Conservation (phyloP, 73 alveolate genomes). For the Symbiodinium natans region DNA sequence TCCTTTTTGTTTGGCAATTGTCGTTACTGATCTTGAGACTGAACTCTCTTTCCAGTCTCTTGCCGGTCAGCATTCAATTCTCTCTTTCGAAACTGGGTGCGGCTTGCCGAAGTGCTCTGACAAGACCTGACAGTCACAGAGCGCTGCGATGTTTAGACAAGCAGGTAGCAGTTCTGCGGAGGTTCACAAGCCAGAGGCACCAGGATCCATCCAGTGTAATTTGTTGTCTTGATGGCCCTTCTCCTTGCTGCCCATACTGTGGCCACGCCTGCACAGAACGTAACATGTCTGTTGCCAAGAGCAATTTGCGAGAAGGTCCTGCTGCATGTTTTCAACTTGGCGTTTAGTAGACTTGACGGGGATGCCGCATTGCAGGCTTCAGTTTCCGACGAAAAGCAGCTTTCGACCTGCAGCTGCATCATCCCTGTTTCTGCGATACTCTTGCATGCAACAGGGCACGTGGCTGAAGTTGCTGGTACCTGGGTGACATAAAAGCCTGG, state of each 20-base stretch:
- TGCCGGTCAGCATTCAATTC: background rate
- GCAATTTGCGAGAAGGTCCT: background rate
- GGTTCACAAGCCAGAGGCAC: background rate
- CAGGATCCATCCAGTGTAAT: background rate
- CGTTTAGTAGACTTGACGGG: background rate
- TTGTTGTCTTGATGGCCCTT: background rate
- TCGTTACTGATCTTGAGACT: too few relatives aligned
- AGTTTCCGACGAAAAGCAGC: too few relatives aligned
- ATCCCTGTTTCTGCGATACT: background rate
- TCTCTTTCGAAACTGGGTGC: constrained; percentile 2
- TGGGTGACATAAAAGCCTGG: too few relatives aligned
- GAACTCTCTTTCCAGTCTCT: too few relatives aligned
- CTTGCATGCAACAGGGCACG: background rate
- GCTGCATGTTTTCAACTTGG: background rate
- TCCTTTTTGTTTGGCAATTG: too few relatives aligned
- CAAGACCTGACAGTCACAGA: too few relatives aligned
- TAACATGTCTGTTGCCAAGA: background rate
- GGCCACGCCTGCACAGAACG: background rate
- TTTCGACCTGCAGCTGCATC: background rate
- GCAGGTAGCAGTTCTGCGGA: background rate
- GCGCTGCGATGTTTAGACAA: background rate
- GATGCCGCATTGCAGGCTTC: too few relatives aligned
- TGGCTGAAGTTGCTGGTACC: constrained; percentile 3
- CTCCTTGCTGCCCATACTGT: too few relatives aligned
- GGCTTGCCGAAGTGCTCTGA: background rate